Base-by-base conservation (phyloP, 2,329 filamentous ascomycete genomes). In the Exophiala bonariae region DNA sequence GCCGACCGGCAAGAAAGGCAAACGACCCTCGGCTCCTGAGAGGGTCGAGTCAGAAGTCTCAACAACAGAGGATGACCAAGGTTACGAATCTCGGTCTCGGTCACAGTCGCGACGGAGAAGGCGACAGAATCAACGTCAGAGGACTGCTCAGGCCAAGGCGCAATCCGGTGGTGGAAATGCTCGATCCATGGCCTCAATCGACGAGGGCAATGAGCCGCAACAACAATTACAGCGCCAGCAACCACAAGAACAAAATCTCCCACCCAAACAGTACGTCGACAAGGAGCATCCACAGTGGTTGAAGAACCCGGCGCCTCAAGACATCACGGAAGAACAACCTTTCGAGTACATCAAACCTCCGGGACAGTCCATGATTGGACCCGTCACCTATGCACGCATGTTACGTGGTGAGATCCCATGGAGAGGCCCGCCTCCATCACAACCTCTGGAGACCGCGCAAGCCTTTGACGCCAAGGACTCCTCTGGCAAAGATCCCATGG, bases 331-430 rank as follows among this genome's bases (percentile, higher is more conserved):
- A 49, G 74, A 76, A 69, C 68, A 73, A 48, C 72, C 74, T 22
- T 79, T 80, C 52, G 76, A 80, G 60, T 73, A 72, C 36, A 79
- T 80, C 54, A 77, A 77, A 6, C 75, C 76, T 9, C 76, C 79
- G 53, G 72, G 69, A 58, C 78, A 77, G 36, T 75, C 70, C 42
- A 80, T 80, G 77, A 72, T 77, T 51, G 77, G 77, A 1, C 77
- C 77, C 4, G 77, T 80, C 23, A 79, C 77, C 14, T 66, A 75
- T 44, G 75, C 77, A 11, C 65, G 76, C 33, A 76, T 76, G 30
- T 69, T 74, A 68, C 63, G 77, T 52, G 77, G 76, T 20, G 77
- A 80, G 61, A 78, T 80, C 46, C 77, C 77, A 3, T 69, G 78
- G 65, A 66, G 77, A 41, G 72, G 73, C 11, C 71, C 71, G 28